Base-by-base conservation (phyloP, 148 eudicot species). In the Vaccinium vitisidaea region DNA sequence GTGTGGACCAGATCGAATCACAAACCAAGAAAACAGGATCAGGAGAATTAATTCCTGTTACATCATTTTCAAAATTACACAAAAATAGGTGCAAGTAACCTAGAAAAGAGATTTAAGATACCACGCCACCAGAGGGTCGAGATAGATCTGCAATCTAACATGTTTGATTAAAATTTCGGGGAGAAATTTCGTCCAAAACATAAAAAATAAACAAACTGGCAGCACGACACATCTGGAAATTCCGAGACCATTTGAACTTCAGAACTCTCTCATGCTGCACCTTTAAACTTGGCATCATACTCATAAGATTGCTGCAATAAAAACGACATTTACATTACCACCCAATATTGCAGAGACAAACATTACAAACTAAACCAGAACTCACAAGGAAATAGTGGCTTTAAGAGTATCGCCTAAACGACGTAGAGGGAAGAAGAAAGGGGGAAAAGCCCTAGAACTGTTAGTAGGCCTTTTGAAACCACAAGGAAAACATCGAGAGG, bases 261-360 rank as follows among this genome's bases (percentile, higher is more conserved):
- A n/a, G 5, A 52, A 53, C 63, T 52, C 14, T 0, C 32, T 54
- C 39, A 85, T 14, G 87, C 89, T 43, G 90, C 86, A 52, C 90
- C 94, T 84, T 81, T 89, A 86, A 94, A 95, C 91, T 92, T 94
- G 80, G 98, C 95, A 63, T 85, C 87, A 48, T 85, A 95, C 80
- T 91, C 98, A 81, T 91, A 92, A 13, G 96, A 92, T 90, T 88
- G 96, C 98, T 95, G 96, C 92, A 91, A 80, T 25, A 50, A 83
- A 82, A 58, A 73, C 58, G 25, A 58, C 25, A 30, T 9, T 43
- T 15, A 12, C 12, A 30, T 61, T 23, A 39, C 8, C 23, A 21
- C 27, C 5, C 39, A 46, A 12, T 58, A 59, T 46, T 63, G 30
- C 11, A 54, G 52, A 79, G 43, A 53, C 18, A 49, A 21, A 27